These are phyloP conservation scores for Anthostomella pinea DNA, from an alignment of 2,329 filamentous ascomycete genomes.

Conservation along the genomic window DNA sequence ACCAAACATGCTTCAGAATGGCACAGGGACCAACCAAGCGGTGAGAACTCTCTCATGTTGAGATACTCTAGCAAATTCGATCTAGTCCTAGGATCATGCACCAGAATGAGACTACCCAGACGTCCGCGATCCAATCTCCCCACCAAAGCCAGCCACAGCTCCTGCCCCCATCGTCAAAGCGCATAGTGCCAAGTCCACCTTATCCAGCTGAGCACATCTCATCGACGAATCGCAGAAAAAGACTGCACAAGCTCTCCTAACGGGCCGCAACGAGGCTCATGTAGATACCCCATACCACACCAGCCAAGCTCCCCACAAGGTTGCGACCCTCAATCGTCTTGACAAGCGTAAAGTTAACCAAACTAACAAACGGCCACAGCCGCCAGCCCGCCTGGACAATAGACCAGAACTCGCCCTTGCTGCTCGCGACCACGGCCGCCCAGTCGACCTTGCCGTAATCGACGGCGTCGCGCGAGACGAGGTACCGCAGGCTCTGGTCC, in stretches of 20 bases:
- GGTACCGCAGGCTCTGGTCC: constrained; percentile 27
- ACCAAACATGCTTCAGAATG: too few species aligned
- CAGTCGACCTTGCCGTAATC: constrained; percentile 47
- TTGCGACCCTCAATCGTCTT: constrained; percentile 70
- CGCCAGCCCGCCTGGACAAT: constrained; percentile 68
- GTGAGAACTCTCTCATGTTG: too few species aligned
- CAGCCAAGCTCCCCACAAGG: constrained; percentile 68
- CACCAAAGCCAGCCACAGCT: too few species aligned
- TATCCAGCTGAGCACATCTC: not conserved
- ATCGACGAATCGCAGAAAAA: not conserved
- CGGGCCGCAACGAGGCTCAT: constrained; percentile 61
- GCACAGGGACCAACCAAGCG: too few species aligned
- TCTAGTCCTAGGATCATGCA: too few species aligned
- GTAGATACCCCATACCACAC: constrained; percentile 73
- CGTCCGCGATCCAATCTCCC: too few species aligned
- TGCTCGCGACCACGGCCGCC: constrained; percentile 40
- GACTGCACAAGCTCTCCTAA: constrained; percentile 6
- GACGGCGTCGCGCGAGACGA: constrained; percentile 35
- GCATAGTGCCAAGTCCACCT: not conserved
- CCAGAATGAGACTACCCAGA: too few species aligned
- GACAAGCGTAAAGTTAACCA: constrained; percentile 66
- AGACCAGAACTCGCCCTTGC: constrained; percentile 57
- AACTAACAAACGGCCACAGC: constrained; percentile 68
- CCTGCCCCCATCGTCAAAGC: too few species aligned
- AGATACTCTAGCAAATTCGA: too few species aligned